Evolutionary conservation across 2,329 filamentous ascomycete genomes (phyloP).

Genomic region (Fusarium begoniae): DNA sequence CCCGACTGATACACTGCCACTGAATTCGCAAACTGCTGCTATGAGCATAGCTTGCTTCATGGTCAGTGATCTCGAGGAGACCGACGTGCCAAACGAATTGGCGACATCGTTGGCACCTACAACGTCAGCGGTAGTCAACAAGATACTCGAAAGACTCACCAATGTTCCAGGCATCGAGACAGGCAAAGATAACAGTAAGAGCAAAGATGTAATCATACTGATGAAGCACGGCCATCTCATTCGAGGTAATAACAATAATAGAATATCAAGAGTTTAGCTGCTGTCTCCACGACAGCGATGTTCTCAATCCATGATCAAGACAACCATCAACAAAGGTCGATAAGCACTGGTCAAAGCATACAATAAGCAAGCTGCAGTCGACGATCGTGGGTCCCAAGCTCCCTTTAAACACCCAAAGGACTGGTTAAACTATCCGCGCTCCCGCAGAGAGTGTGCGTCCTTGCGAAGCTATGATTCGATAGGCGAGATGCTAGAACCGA

Average conservation of each 20-base stretch:
- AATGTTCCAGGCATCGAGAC: conserved; percentile 69
- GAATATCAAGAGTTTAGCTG: neutral
- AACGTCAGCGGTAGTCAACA: neutral
- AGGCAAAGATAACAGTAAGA: conserved; percentile 64
- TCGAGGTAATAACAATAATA: neutral
- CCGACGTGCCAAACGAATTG: conserved; percentile 78
- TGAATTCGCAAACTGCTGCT: conserved; percentile 68
- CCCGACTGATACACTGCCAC: conserved; percentile 67
- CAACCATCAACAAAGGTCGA: conserved; percentile 10
- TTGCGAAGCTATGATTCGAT: conserved; percentile 34
- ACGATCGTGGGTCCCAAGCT: neutral
- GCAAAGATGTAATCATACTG: conserved; percentile 67
- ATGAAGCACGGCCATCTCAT: conserved; percentile 50
- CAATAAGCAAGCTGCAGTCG: neutral
- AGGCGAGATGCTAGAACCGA: neutral
- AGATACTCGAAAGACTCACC: conserved; percentile 46
- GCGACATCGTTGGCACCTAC: conserved; percentile 72
- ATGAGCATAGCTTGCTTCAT: conserved; percentile 68
- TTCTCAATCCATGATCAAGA: conserved; percentile 34
- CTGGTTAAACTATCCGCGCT: conserved; percentile 23
- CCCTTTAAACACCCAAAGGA: conserved; percentile 20
- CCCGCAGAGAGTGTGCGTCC: conserved; percentile 28
- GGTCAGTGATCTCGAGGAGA: conserved; percentile 73
- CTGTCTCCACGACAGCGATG: conserved; percentile 28
- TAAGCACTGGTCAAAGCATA: conserved; percentile 13